Evolutionary conservation across 495 filamentous ascomycete genomes (phyloP), one percentile per base, ranked within the genome.

Genomic region (Aspergillus avenaceus): DNA sequence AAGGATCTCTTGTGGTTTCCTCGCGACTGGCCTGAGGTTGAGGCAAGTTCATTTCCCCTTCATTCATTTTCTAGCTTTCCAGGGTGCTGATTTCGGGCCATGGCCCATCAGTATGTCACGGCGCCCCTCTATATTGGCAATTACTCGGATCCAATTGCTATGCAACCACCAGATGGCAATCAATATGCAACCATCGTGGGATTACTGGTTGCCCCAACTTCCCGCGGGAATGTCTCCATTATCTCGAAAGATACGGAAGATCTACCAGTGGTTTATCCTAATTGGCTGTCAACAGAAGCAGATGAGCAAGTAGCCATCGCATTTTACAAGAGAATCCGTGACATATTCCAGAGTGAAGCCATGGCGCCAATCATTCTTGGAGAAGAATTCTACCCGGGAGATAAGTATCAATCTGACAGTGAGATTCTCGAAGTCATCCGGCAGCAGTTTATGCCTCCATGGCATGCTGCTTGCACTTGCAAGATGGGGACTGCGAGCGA

Each of bases 21-120:
- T 0, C 9, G 46, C 0, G 80, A 84, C 54, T 85, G 81, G 81
- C 82, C 81, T 0, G 79, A 84, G 19, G 52, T 81, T n/a, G 77
- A 82, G 60, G 66, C 67, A 53, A 41, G 48, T 26, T 12, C n/a
- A 21, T 13, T 2, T 13, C 22, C 12, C 28, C 12, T 7, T 32
- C 8, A 9, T 21, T 9, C n/a, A 25, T 4, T 26, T 37, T 6
- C 16, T 9, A 46, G 23, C 11, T 21, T 26, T n/a, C 12, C 6
- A 23, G 22, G 12, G 25, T 27, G 26, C 26, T 45, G 21, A 45
- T 45, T 8, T 18, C 12, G 14, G 29, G 40, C 62, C 24, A 44
- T 47, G 18, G 25, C 24, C 3, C 2, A 24, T 1, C 48, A 69
- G 56, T 74, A 66, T 42, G 50, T 69, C 18, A 64, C 70, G 0